Base-by-base conservation (phyloP, 2,329 filamentous ascomycete species). In the Claviceps quebecensis region DNA sequence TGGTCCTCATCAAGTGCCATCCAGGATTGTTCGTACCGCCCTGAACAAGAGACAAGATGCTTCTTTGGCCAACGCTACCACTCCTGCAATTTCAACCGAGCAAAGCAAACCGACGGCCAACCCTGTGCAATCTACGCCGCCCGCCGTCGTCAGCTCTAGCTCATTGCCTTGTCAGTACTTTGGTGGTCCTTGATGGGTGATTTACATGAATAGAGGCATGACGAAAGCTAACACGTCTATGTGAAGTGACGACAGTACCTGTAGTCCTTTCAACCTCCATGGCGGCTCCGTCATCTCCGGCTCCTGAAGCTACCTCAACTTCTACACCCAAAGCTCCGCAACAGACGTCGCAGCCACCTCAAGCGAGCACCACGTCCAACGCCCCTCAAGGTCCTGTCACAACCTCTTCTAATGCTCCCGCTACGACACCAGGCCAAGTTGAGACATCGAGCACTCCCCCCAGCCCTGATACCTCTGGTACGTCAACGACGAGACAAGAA, bases 401-500 rank as follows among this genome's bases (percentile, higher is more conserved):
- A 7, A 52, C 26, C 26, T 2, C 1, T 14, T 9, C 26, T 13
- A 13, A 34, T 34, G 29, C 29, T 34, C 29, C 23, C 16, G 13
- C 48, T 3, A 40, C 47, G 5, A 26, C 54, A n/a, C 38, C 54
- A 11, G 38, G 52, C 34, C 45, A 52, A 8, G 38, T 51, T 2
- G 39, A 46, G 47, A 53, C 49, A 13, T 37, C 54, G 2, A 29
- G 52, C 29, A 50, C 49, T 14, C 17, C 52, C 14, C 41, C 23
- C 40, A 52, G 51, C 22, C 54, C 60, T 22, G 55, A 55, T 34
- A 43, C 53, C 50, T 55, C 56, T 51, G 60, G 61, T 57, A 62
- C 56, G 57, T 61, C 61, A 17, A 57, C 57, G 19, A 56, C 59
- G 55, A 60, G 58, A 51, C 55, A 60, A 54, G 53, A 58, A 49